Percentiles rank a stretch among this genome's conserved stretches.
Evolutionary conservation across 2,329 filamentous ascomycete species (phyloP).

Genomic region (Colletotrichum sp.): DNA sequence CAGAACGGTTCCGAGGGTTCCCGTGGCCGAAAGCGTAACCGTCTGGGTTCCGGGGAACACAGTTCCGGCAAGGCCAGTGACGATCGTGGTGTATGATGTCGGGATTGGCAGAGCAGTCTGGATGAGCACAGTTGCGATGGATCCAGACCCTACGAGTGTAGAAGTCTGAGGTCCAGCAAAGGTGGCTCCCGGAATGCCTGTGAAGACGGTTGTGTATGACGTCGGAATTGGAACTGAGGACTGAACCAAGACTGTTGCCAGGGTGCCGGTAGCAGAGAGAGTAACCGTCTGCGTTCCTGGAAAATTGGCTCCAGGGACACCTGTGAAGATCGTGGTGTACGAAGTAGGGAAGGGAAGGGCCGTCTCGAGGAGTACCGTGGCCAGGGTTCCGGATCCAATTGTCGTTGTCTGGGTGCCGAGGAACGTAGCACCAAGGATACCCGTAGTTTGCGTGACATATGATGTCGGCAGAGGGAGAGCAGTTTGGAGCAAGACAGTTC

Average conservation of each 20-base stretch:
- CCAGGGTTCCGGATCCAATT: not conserved
- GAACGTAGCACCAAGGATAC: not conserved
- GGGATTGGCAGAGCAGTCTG: not conserved
- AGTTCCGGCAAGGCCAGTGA: not conserved
- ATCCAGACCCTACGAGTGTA: not conserved
- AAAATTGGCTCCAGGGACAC: not conserved
- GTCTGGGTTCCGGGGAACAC: not conserved
- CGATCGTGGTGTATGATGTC: not conserved
- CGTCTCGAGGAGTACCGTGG: constrained; percentile 2
- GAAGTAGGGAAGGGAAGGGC: not conserved
- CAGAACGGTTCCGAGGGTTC: not conserved
- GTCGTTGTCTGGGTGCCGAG: not conserved
- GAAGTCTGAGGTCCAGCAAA: not conserved
- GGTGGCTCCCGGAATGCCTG: not conserved
- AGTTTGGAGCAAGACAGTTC: not conserved
- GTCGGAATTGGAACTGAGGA: constrained; percentile 1
- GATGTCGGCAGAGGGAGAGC: not conserved
- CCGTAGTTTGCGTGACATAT: not conserved
- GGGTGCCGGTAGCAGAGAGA: not conserved
- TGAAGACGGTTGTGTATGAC: not conserved
- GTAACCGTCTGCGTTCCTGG: not conserved
- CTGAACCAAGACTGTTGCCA: not conserved
- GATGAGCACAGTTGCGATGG: not conserved
- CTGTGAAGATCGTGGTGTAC: not conserved
- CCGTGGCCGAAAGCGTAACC: not conserved